Evolutionary conservation across 768 basidiomycete species (phyloP).

Genomic region (Mycena vitilis): DNA sequence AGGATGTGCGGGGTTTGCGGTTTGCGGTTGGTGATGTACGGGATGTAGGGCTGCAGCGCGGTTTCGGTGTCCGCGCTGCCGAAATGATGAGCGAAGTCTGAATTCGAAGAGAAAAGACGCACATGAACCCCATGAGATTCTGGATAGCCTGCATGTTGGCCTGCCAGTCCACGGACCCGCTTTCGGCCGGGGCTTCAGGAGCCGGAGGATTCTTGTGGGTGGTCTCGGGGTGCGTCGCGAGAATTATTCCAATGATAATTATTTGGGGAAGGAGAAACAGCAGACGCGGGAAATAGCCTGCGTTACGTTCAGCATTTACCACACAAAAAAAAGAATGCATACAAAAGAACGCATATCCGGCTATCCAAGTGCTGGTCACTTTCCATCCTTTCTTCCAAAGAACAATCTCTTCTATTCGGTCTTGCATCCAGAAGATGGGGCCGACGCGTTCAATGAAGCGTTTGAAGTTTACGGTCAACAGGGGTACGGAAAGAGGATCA

Average conservation of each 20-base stretch:
- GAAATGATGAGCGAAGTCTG: constrained; percentile 12
- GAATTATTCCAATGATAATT: constrained; percentile 70
- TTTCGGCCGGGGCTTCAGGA: constrained; percentile 43
- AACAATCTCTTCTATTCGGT: constrained; percentile 86
- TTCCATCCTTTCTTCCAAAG: constrained; percentile 85
- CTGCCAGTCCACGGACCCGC: constrained; percentile 81
- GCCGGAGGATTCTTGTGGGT: constrained; percentile 41
- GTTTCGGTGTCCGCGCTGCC: constrained; percentile 73
- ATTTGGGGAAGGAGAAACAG: constrained; percentile 77
- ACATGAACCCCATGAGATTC: constrained; percentile 90
- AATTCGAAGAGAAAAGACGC: constrained; percentile 44
- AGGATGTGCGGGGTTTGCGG: constrained; percentile 68
- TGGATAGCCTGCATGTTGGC: constrained; percentile 91
- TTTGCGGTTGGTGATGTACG: constrained; percentile 59
- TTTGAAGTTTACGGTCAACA: constrained; percentile 83
- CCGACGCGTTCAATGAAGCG: constrained; percentile 82
- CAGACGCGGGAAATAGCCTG: constrained; percentile 84
- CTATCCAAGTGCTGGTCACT: constrained; percentile 80
- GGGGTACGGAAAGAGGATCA: constrained; percentile 81
- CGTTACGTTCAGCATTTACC: neutral
- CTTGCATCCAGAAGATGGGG: constrained; percentile 91
- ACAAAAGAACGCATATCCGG: constrained; percentile 85
- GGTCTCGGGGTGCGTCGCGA: constrained; percentile 68
- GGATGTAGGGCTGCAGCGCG: constrained; percentile 59
- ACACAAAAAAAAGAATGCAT: constrained; percentile 38